phyloP scores from a whole-genome alignment of 2,329 filamentous ascomycete species.

The Talaromyces sp. region DNA sequence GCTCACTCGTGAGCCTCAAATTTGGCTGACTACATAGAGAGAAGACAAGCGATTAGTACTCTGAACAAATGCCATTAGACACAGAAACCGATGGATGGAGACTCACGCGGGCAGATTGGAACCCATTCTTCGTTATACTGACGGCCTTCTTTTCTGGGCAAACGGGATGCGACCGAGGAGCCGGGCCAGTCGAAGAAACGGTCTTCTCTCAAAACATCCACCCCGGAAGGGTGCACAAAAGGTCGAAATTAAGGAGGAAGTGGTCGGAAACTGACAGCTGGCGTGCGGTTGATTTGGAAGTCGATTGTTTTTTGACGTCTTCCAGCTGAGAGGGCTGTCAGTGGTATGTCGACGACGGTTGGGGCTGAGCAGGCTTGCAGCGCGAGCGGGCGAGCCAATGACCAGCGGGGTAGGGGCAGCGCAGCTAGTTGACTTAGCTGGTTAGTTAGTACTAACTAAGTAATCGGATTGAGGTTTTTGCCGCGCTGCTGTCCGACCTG shows the following conservation, averaged over 20 bases:
- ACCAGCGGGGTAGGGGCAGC: conserved; percentile 8
- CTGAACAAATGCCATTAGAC: background rate
- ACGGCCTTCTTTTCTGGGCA: conserved; percentile 18
- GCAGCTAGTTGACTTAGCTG: background rate
- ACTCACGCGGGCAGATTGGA: conserved; percentile 60
- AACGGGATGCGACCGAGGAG: conserved; percentile 19
- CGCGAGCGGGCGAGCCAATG: conserved; percentile 10
- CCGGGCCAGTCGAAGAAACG: conserved; percentile 31
- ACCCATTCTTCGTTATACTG: conserved; percentile 42
- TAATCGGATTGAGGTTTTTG: background rate
- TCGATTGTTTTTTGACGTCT: background rate
- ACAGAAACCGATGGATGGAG: background rate
- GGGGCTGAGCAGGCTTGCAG: conserved; percentile 12
- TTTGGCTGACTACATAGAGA: conserved; percentile 63
- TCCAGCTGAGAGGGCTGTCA: background rate
- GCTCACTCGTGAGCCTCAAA: conserved; percentile 82
- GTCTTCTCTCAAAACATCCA: conserved; percentile 28
- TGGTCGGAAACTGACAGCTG: background rate
- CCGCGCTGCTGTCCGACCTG: background rate
- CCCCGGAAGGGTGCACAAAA: conserved; percentile 6
- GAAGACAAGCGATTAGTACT: conserved; percentile 15
- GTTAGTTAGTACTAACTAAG: background rate
- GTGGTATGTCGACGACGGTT: background rate
- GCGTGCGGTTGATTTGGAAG: background rate
- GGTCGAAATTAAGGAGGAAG: background rate